Evolutionary conservation across 495 filamentous ascomycete species (phyloP).

Genomic region (Margaritispora aquatica): DNA sequence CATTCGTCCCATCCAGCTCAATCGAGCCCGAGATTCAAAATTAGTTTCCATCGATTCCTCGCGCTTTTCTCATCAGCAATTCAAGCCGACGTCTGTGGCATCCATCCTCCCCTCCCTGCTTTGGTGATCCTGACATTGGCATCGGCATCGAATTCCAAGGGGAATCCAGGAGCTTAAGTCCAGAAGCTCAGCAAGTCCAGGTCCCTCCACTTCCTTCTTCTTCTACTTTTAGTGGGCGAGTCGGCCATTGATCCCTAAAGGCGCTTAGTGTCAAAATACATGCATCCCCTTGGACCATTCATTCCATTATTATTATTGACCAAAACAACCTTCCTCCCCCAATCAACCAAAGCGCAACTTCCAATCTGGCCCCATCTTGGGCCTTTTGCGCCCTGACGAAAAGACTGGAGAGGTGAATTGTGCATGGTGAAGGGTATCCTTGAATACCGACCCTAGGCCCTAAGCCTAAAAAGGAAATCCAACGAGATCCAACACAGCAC

Average conservation of each 20-base stretch:
- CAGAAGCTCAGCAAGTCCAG: neutral
- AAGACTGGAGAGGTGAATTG: too few relatives aligned
- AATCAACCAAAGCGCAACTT: too few relatives aligned
- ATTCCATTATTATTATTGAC: neutral
- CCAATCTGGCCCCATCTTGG: too few relatives aligned
- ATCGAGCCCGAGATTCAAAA: neutral
- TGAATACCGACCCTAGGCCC: too few relatives aligned
- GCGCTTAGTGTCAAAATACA: neutral
- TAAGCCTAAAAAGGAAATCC: too few relatives aligned
- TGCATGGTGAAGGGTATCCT: too few relatives aligned
- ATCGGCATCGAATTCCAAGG: neutral
- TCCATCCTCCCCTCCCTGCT: neutral
- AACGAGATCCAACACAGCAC: too few relatives aligned
- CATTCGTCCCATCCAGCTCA: too few relatives aligned
- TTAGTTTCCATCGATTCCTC: neutral
- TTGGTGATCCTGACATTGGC: neutral
- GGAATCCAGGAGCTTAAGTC: neutral
- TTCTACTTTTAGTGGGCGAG: neutral
- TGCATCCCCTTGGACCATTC: neutral
- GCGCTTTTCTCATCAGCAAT: too few relatives aligned
- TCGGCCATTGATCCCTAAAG: conserved; percentile 6
- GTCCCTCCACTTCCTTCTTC: neutral
- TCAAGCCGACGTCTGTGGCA: neutral
- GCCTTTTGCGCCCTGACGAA: too few relatives aligned
- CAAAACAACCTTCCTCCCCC: too few relatives aligned